A percentile compares a stretch with the other conserved stretches of the same genome.
Conservation (phyloP, 1,139 yeast species). For the Lodderomyces beijingensis region DNA sequence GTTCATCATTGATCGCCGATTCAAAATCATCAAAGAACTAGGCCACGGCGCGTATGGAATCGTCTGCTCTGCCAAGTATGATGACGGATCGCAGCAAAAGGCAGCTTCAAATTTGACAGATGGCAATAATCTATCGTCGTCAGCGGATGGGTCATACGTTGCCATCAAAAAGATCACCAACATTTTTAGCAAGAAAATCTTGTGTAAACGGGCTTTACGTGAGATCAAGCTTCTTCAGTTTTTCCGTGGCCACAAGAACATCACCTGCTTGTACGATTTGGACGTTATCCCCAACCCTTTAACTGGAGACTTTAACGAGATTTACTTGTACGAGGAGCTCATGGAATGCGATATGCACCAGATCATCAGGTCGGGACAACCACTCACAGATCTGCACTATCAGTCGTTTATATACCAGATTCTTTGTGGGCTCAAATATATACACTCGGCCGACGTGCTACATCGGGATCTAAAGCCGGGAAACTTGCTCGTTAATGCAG, state of each 20-base stretch:
- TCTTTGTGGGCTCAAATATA: constrained; percentile 79
- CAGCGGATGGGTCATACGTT: constrained; percentile 43
- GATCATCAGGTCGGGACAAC: constrained; percentile 89
- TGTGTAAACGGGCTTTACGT: constrained; percentile 84
- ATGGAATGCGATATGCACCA: constrained; percentile 99
- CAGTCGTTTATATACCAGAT: constrained; percentile 92
- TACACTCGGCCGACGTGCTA: constrained; percentile 92
- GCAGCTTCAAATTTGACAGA: constrained; percentile 1
- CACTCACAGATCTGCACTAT: constrained; percentile 90
- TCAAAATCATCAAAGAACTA: constrained; percentile 80
- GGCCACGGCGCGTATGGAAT: constrained; percentile 98
- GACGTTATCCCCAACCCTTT: constrained; percentile 79
- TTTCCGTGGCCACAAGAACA: constrained; percentile 89
- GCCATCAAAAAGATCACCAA: constrained; percentile 95
- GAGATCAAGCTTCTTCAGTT: constrained; percentile 85
- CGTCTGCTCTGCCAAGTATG: constrained; percentile 90
- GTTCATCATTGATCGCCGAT: constrained; percentile 79
- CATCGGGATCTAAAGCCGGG: constrained; percentile 96
- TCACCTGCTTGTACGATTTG: constrained; percentile 88
- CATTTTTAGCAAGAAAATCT: constrained; percentile 80
- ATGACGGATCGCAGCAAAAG: constrained; percentile 45
- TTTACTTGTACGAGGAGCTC: constrained; percentile 86
- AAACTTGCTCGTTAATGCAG: constrained; percentile 87
- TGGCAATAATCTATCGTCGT: constrained; percentile 11
- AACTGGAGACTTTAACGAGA: constrained; percentile 76